phyloP scores from a whole-genome alignment of 345 rosid species.

The Conringia planisiliqua region DNA sequence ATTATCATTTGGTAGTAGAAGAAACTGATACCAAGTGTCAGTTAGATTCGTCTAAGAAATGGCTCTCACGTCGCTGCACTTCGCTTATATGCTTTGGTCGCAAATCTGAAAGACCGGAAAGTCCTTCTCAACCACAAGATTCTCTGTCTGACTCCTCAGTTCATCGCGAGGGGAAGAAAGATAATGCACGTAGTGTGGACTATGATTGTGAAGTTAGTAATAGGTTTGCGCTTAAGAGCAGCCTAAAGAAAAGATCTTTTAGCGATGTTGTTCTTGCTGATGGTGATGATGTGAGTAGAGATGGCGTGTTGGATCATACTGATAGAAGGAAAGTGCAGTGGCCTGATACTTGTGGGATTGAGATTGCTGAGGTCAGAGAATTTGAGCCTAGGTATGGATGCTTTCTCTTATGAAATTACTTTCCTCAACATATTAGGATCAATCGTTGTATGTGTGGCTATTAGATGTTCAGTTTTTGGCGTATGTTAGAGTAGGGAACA shows the following conservation, averaged over 20 bases:
- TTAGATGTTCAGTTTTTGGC: not conserved
- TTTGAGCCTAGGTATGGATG: conserved; percentile 88
- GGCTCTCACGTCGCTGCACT: conserved; percentile 72
- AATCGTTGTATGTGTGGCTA: not conserved
- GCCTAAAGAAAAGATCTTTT: conserved; percentile 63
- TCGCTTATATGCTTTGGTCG: conserved; percentile 87
- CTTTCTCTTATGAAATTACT: not conserved
- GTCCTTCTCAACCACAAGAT: conserved; percentile 64
- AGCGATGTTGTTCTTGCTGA: conserved; percentile 38
- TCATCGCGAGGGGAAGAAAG: conserved; percentile 35
- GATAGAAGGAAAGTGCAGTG: conserved; percentile 91
- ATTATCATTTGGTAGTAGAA: conserved; percentile 91
- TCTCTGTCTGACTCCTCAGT: conserved; percentile 33
- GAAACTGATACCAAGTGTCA: conserved; percentile 74
- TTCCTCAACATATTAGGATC: not conserved
- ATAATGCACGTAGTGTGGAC: conserved; percentile 34
- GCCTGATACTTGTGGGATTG: conserved; percentile 87
- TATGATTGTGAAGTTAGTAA: conserved; percentile 37
- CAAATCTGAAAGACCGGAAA: conserved; percentile 63
- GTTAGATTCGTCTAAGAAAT: conserved; percentile 79
- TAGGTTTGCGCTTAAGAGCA: conserved; percentile 65
- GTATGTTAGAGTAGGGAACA: not conserved
- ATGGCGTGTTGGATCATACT: conserved; percentile 38
- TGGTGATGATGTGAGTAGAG: conserved; percentile 44
- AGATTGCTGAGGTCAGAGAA: conserved; percentile 83